A percentile compares a stretch with the other conserved stretches of the same genome.
These are phyloP conservation scores for Cucurbita moschata DNA, from an alignment of 306 rosid species.

Conservation along the genomic window DNA sequence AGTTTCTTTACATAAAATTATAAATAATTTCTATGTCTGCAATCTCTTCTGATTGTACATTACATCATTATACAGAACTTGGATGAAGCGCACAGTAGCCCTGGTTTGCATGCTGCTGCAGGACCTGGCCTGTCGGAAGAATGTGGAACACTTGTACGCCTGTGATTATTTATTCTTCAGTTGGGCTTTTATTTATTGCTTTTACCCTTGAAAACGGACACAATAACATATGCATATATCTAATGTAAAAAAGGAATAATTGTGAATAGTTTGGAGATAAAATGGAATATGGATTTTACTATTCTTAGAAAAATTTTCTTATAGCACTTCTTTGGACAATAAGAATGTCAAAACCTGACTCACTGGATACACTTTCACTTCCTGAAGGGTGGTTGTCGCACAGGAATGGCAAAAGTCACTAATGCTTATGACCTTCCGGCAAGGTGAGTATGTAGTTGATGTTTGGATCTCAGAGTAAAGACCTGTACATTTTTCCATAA, in stretches of 20 bases:
- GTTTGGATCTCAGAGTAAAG: background rate
- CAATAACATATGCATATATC: background rate
- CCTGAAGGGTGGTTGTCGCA: constrained; percentile 90
- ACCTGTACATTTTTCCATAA: background rate
- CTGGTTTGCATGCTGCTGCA: constrained; percentile 90
- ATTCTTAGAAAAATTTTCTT: background rate
- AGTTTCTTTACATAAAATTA: background rate
- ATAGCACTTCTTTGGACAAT: background rate
- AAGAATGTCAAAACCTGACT: constrained; percentile 4
- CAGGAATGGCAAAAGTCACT: constrained; percentile 97
- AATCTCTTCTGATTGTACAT: background rate
- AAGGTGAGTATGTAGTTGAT: constrained; percentile 39
- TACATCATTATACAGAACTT: constrained; percentile 32
- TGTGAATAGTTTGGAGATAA: background rate
- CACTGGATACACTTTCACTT: constrained; percentile 17
- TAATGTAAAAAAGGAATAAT: background rate
- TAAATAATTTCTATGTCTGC: constrained; percentile 5
- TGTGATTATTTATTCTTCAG: background rate
- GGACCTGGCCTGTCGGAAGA: constrained; percentile 98
- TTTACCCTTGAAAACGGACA: background rate
- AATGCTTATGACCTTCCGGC: constrained; percentile 91
- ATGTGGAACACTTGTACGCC: constrained; percentile 70
- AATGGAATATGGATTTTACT: background rate
- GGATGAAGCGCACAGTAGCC: constrained; percentile 98
- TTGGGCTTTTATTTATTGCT: constrained; percentile 6